Evolutionary conservation across 441 rosid genomes (phyloP), one percentile per base, ranked within the genome.

Genomic region (Brassica balearica): DNA sequence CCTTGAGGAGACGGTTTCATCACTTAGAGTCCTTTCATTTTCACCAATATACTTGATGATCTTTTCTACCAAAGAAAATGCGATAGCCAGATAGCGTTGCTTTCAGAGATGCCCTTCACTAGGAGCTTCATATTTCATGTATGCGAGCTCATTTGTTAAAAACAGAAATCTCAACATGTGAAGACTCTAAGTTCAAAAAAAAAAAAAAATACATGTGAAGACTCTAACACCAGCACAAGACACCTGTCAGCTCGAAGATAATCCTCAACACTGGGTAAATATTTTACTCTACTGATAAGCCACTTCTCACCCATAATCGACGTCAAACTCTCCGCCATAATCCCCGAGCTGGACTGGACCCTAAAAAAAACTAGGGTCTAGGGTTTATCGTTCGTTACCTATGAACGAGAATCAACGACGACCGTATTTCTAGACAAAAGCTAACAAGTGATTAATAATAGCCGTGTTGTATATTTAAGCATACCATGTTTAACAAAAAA

Each of bases 161-260:
- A 80, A 95, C 97, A 70, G 96, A 91, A 84, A 91, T 83, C 81
- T 95, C 98, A 77, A 93, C 95, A 86, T 94, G 86, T 65, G 99
- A 25, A 25, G 27, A 25, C 27, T 25, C 27, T 25, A 25, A 25
- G 27, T 25, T 25, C 27, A 25, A 25, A 25, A 25, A 25, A 25
- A 25, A 25, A 25, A 25, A 25, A 25, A 25, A 25, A 25, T 19
- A 25, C 27, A 25, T 25, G 27, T 25, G 27, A 25, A 25, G 96
- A 87, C 85, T 93, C 95, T 83, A 92, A 76, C 64, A 95, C 95
- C 64, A 95, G 95, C 83, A 95, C 76, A 20, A 95, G 88, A 76
- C 97, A 93, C 91, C 99, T 89, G 80, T 93, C 82, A 51, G 82
- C 81, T 43, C 97, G 97, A 75, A 85, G 61, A 64, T 82, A 79